Conservation (phyloP, 2,329 filamentous ascomycete genomes). For the Xylariaceae sp. region DNA sequence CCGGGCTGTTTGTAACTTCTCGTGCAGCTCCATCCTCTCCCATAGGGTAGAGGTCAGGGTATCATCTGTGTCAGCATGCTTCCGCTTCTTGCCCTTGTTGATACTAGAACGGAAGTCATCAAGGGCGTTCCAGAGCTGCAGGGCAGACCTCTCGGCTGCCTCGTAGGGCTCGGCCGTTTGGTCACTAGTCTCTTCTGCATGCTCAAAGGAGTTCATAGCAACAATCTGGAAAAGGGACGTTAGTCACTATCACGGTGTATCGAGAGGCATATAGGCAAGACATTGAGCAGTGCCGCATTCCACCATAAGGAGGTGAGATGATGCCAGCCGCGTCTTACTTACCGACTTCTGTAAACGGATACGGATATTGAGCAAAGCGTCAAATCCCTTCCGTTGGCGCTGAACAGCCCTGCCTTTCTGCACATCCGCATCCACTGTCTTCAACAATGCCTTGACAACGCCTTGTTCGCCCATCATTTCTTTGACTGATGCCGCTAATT, state of each 20-base stretch:
- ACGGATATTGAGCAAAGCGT: conserved; percentile 79
- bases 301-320: background rate
- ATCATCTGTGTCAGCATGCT: conserved; percentile 47
- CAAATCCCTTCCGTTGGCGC: conserved; percentile 77
- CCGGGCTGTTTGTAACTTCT: conserved; percentile 52
- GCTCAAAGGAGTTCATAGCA: conserved; percentile 67
- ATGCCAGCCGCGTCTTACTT: conserved; percentile 1
- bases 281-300: background rate
- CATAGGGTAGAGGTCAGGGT: conserved; percentile 64
- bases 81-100: conserved; percentile 57
- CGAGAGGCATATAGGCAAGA: background rate
- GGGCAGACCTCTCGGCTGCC: conserved; percentile 77
- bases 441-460: conserved; percentile 54
- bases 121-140: conserved; percentile 79
- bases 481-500: conserved; percentile 53
- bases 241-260: background rate
- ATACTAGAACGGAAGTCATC: conserved; percentile 63
- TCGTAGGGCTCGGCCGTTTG: conserved; percentile 52
- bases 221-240: conserved; percentile 45
- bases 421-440: conserved; percentile 69
- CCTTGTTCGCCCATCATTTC: conserved; percentile 66
- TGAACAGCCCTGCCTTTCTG: conserved; percentile 84
- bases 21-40: conserved; percentile 62
- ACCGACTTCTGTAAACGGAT: conserved; percentile 86
- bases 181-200: conserved; percentile 40